phyloP scores from a whole-genome alignment of 495 filamentous ascomycete species.

The Neurospora sublineolata region DNA sequence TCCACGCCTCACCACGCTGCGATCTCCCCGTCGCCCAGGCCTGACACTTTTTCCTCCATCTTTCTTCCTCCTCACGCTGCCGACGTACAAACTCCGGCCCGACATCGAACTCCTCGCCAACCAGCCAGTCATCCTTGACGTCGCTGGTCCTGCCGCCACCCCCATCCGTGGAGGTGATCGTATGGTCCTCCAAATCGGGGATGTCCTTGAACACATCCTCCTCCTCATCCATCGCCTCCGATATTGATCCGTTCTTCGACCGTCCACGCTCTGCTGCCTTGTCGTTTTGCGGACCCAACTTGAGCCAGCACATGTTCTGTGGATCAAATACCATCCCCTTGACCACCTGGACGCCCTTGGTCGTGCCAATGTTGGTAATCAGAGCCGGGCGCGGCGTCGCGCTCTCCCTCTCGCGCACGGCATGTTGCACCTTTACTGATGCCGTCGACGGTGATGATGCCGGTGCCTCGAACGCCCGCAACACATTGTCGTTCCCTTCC shows the following conservation, averaged over 20 bases:
- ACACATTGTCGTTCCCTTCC: slow-evolving; percentile 89
- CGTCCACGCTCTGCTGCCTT: not conserved
- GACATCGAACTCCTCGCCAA: slow-evolving; percentile 94
- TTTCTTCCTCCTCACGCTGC: slow-evolving; percentile 80
- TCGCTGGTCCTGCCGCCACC: slow-evolving; percentile 34
- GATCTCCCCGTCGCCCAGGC: slow-evolving; percentile 50
- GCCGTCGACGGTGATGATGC: slow-evolving; percentile 36
- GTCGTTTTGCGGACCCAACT: slow-evolving; percentile 39
- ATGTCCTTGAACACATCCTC: slow-evolving; percentile 46
- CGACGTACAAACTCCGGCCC: slow-evolving; percentile 85
- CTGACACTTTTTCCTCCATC: slow-evolving; percentile 75
- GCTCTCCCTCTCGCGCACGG: slow-evolving; percentile 40
- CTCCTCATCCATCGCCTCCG: slow-evolving; percentile 54
- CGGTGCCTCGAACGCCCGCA: slow-evolving; percentile 59
- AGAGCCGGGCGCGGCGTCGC: slow-evolving; percentile 75
- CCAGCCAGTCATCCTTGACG: slow-evolving; percentile 65
- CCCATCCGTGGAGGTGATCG: slow-evolving; percentile 29
- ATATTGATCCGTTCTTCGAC: slow-evolving; percentile 13
- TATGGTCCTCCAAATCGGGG: slow-evolving; percentile 41
- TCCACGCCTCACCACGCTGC: slow-evolving; percentile 33
- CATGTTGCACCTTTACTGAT: slow-evolving; percentile 28
- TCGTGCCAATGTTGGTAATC: slow-evolving; percentile 72
- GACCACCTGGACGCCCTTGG: slow-evolving; percentile 75
- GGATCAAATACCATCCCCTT: slow-evolving; percentile 97
- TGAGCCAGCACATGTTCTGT: slow-evolving; percentile 89